Evolutionary conservation across 2,329 filamentous ascomycete species (phyloP).

Genomic region (Leptoxyphium fumago): DNA sequence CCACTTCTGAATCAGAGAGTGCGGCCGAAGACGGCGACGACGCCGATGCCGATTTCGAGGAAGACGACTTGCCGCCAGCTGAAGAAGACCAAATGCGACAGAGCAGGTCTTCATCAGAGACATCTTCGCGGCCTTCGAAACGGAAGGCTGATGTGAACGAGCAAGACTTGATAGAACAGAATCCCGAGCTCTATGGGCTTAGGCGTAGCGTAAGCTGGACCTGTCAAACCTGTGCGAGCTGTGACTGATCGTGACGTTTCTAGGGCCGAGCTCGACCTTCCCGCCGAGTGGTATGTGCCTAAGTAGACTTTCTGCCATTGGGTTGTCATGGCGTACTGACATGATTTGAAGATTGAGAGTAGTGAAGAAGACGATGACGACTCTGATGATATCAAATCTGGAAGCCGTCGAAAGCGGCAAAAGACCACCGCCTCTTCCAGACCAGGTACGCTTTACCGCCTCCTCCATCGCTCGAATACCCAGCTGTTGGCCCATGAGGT

Average conservation of each 20-base stretch:
- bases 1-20: slow-evolving; percentile 32
- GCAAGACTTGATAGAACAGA: slow-evolving; percentile 73
- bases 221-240: no score
- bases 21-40: slow-evolving; percentile 37
- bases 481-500: not conserved
- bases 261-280: slow-evolving; percentile 46
- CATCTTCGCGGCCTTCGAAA: slow-evolving; percentile 55
- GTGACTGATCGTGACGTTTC: slow-evolving; percentile 19
- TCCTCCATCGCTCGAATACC: no score
- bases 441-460: slow-evolving; percentile 36
- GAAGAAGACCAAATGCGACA: slow-evolving; percentile 36
- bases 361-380: slow-evolving; percentile 48
- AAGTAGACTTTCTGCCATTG: slow-evolving; percentile 1
- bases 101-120: slow-evolving; percentile 52
- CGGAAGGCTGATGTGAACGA: slow-evolving; percentile 48
- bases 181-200: slow-evolving; percentile 88
- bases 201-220: slow-evolving; percentile 63
- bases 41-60: slow-evolving; percentile 55
- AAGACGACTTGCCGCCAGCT: slow-evolving; percentile 38
- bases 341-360: slow-evolving; percentile 38
- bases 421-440: slow-evolving; percentile 47
- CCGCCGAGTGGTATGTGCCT: slow-evolving; percentile 42
- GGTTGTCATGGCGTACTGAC: slow-evolving; percentile 7
- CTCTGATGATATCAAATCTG: slow-evolving; percentile 57
- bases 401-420: slow-evolving; percentile 46